Evolutionary conservation across 768 basidiomycete genomes (phyloP).

Genomic region (Russula brevipes): DNA sequence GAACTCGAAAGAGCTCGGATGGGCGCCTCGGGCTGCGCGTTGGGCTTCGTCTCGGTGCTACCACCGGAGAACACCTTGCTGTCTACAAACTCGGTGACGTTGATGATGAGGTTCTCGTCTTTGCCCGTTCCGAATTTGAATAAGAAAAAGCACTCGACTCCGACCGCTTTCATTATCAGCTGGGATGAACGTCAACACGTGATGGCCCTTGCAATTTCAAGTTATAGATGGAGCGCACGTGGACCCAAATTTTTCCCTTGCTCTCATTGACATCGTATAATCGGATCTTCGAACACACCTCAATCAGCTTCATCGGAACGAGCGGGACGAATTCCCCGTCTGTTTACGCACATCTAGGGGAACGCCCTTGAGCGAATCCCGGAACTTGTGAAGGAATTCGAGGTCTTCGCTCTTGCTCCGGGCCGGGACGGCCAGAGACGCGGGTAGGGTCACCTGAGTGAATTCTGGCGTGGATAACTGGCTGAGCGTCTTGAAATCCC

Average conservation of each 20-base stretch:
- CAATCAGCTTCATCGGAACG: neutral
- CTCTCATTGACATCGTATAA: conserved; percentile 1
- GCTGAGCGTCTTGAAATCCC: neutral
- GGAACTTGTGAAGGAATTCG: neutral
- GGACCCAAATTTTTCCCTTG: neutral
- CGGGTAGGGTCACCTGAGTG: neutral
- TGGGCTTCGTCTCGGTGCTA: no score
- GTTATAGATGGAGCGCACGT: neutral
- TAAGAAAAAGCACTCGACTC: neutral
- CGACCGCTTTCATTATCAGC: neutral
- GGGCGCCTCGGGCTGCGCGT: neutral
- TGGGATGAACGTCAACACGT: neutral
- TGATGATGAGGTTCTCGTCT: neutral
- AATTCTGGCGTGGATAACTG: neutral
- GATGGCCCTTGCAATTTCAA: neutral
- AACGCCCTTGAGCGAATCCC: neutral
- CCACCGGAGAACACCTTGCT: neutral
- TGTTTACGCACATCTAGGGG: neutral
- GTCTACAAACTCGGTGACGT: neutral
- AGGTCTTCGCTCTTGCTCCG: neutral
- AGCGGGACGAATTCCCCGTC: neutral
- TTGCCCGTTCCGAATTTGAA: neutral
- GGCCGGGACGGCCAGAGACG: neutral
- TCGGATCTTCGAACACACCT: neutral
- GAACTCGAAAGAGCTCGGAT: neutral